Percentiles rank a stretch among this genome's conserved stretches.
These are phyloP conservation scores for Lactarius evosmus DNA, from an alignment of 768 basidiomycete species.

Conservation along the genomic window DNA sequence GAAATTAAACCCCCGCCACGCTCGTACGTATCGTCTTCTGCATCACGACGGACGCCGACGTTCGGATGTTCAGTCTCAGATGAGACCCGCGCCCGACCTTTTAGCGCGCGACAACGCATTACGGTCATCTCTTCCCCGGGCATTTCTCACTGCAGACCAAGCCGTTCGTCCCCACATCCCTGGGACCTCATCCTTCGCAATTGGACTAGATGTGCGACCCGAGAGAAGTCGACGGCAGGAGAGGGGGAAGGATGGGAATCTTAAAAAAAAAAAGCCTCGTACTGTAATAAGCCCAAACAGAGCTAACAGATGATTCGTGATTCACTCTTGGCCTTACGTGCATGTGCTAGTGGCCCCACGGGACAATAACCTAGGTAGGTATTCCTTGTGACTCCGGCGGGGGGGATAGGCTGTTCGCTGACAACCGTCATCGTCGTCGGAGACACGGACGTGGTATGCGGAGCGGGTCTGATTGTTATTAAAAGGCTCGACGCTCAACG, in stretches of 20 bases:
- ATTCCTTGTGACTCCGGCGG: background rate
- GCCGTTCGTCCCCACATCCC: background rate
- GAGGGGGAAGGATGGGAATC: background rate
- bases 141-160: background rate
- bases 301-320: background rate
- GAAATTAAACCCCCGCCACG: background rate
- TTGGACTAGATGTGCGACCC: background rate
- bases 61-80: background rate
- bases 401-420: background rate
- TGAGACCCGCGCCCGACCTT: background rate
- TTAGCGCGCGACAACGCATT: background rate
- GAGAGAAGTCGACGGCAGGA: background rate
- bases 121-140: background rate
- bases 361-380: background rate
- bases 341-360: background rate
- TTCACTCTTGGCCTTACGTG: background rate
- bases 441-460: background rate
- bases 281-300: background rate
- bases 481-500: background rate
- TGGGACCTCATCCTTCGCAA: background rate
- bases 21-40: background rate
- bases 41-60: background rate
- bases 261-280: background rate
- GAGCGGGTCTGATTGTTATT: background rate
- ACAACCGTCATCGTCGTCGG: background rate